Percentiles rank a stretch among this genome's conserved stretches.
These are phyloP conservation scores for Arachnopeziza araneosa DNA, from an alignment of 2,329 filamentous ascomycete species.

Conservation along the genomic window DNA sequence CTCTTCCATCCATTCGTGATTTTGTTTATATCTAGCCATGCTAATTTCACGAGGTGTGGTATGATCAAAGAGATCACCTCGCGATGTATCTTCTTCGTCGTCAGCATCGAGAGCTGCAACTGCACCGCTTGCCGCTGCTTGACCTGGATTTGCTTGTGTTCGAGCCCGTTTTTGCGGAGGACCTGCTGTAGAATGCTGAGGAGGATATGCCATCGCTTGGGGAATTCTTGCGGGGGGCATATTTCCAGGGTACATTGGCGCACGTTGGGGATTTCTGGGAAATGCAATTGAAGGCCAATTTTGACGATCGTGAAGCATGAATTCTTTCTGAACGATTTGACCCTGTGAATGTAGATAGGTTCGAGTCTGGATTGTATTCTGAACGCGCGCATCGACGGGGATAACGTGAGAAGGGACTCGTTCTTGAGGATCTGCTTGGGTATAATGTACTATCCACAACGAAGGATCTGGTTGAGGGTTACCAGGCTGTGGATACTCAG, in stretches of 20 bases:
- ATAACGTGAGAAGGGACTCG: slow-evolving; percentile 65
- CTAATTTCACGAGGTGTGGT: slow-evolving; percentile 88
- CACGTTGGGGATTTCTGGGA: slow-evolving; percentile 44
- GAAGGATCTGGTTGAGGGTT: slow-evolving; percentile 69
- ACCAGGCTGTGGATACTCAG: slow-evolving; percentile 63
- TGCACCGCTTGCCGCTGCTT: slow-evolving; percentile 13
- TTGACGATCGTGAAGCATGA: slow-evolving; percentile 83
- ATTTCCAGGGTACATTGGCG: slow-evolving; percentile 23
- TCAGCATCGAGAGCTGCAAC: slow-evolving; percentile 44
- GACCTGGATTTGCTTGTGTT: slow-evolving; percentile 19
- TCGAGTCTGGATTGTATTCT: slow-evolving; percentile 54
- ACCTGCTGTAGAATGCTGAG: slow-evolving; percentile 43
- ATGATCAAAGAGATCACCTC: slow-evolving; percentile 85
- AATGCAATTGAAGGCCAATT: slow-evolving; percentile 86
- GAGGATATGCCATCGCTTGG: slow-evolving; percentile 58
- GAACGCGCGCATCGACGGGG: slow-evolving; percentile 56
- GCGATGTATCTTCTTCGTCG: slow-evolving; percentile 83
- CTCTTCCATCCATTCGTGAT: slow-evolving; percentile 99
- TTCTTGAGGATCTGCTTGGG: slow-evolving; percentile 67
- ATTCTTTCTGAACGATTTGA: slow-evolving; percentile 82
- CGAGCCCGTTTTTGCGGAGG: slow-evolving; percentile 50
- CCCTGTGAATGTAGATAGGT: slow-evolving; percentile 67
- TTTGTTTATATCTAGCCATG: slow-evolving; percentile 79
- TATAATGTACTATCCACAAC: slow-evolving; percentile 90
- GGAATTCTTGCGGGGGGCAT: slow-evolving; percentile 29